Evolutionary conservation across 352 stramenopile species (phyloP).

Genomic region (Globisporangium cystogenes): DNA sequence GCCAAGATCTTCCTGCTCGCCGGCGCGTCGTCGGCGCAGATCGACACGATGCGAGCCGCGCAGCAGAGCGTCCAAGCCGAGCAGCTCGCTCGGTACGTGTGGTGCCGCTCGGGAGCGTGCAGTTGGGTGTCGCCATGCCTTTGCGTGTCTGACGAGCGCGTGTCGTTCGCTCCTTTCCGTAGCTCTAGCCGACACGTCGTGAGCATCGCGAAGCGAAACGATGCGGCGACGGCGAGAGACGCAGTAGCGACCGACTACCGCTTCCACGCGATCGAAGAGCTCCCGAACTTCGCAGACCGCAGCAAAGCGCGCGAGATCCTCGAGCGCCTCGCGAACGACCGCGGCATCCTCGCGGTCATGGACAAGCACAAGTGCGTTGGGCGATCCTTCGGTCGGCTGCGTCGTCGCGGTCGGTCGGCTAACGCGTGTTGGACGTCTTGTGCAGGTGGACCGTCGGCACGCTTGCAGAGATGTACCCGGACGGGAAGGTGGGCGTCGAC

Average conservation of each 20-base stretch:
- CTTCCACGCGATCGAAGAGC: constrained; percentile 66
- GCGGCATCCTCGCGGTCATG: constrained; percentile 86
- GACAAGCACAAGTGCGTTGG: constrained; percentile 73
- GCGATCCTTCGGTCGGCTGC: too few species aligned
- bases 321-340: constrained; percentile 78
- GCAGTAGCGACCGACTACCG: constrained; percentile 42
- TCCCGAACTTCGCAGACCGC: constrained; percentile 49
- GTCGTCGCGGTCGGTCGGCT: too few species aligned
- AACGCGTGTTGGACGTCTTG: too few species aligned
- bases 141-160: background rate
- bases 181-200: constrained; percentile 54
- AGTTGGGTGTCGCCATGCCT: too few species aligned
- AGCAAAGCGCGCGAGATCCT: constrained; percentile 73
- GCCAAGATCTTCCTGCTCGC: constrained; percentile 34
- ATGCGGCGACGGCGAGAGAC: constrained; percentile 25
- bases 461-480: constrained; percentile 87
- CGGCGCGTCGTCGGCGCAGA: constrained; percentile 35
- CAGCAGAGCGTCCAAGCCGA: constrained; percentile 34
- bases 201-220: constrained; percentile 50
- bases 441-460: constrained; percentile 79
- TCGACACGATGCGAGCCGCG: constrained; percentile 45
- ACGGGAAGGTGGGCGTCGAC: constrained; percentile 88
- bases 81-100: constrained; percentile 35
- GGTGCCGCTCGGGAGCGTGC: too few species aligned
- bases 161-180: background rate